Conservation (phyloP, 805 yeast species). For the Kuraishia piskuri region DNA sequence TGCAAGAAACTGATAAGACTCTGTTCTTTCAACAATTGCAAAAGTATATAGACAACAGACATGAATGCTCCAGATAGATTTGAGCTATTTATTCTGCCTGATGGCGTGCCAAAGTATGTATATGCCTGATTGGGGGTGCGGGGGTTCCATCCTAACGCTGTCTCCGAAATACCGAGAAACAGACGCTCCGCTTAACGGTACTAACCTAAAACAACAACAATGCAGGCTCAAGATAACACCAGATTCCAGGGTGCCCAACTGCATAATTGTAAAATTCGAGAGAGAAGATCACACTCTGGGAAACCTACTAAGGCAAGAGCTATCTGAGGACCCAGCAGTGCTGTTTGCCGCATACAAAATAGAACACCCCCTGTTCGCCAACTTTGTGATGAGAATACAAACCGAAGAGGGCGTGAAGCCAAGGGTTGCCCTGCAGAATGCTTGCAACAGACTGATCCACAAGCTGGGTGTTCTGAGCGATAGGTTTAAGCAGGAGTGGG, state of each 20-base stretch:
- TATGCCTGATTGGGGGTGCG: not conserved
- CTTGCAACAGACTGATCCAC: constrained; percentile 75
- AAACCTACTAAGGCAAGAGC: constrained; percentile 78
- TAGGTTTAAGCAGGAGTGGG: constrained; percentile 89
- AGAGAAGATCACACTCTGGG: constrained; percentile 98
- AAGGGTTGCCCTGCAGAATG: constrained; percentile 79
- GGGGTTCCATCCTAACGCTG: not conserved
- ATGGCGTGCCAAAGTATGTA: constrained; percentile 86
- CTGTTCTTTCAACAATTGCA: not conserved
- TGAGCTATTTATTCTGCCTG: constrained; percentile 94
- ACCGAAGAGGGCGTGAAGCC: constrained; percentile 95
- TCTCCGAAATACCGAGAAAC: too few relatives aligned
- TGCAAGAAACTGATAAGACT: too few relatives aligned
- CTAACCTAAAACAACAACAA: constrained; percentile 10
- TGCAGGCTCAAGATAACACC: constrained; percentile 74
- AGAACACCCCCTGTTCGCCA: constrained; percentile 96
- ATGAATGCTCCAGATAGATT: constrained; percentile 99
- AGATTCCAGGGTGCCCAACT: constrained; percentile 91
- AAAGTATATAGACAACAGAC: constrained; percentile 4
- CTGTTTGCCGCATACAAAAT: constrained; percentile 95
- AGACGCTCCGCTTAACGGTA: too few relatives aligned
- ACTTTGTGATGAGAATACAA: constrained; percentile 88
- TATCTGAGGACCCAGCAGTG: constrained; percentile 81
- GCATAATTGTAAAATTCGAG: constrained; percentile 86
- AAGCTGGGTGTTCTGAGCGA: constrained; percentile 68